Base-by-base conservation (phyloP, 306 rosid genomes). In the Citrullus colocynthis region DNA sequence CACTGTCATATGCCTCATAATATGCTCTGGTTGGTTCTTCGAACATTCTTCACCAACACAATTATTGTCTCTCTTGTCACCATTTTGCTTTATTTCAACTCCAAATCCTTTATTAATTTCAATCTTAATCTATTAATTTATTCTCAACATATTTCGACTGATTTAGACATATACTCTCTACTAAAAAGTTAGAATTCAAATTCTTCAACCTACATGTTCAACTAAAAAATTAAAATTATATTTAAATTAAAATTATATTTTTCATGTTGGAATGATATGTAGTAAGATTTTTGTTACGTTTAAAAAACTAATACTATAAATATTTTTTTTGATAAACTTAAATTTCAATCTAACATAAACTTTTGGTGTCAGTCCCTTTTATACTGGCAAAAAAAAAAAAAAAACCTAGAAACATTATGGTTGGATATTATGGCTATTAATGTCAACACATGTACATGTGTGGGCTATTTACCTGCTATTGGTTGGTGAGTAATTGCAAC, bases 31-130 rank as follows among this genome's bases (percentile, higher is more conserved):
- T 70, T 72, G 76, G 41, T 45, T 72, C 24, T 18, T 72, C 76
- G 49, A 72, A 72, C 76, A 72, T 72, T 72, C 76, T 72, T 72
- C 76, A 49, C 42, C 24, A 7, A 48, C 28, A 72, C 60, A 24
- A 72, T 48, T 45, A 72, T 72, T 72, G 20, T 72, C 75, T 72
- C 13, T 48, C 55, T 72, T 28, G 42, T 72, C 49, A 59, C 60
- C 28, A 21, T 70, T 44, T 72, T 72, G 41, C 76, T 72, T 72
- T 60, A 28, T 72, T 72, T 72, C 60, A 72, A 72, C 76, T 72
- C 76, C 55, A 48, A 72, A 72, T 21, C 60, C 21, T 28, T n/a
- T 48, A 3, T 71, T 48, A 44, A 48, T 24, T 48, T 8, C 13
- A 0, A 18, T 69, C 30, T 36, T 69, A 41, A 66, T 63, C 67